phyloP scores from a whole-genome alignment of 208 protist species.

The Trypanosoma melophagium region DNA sequence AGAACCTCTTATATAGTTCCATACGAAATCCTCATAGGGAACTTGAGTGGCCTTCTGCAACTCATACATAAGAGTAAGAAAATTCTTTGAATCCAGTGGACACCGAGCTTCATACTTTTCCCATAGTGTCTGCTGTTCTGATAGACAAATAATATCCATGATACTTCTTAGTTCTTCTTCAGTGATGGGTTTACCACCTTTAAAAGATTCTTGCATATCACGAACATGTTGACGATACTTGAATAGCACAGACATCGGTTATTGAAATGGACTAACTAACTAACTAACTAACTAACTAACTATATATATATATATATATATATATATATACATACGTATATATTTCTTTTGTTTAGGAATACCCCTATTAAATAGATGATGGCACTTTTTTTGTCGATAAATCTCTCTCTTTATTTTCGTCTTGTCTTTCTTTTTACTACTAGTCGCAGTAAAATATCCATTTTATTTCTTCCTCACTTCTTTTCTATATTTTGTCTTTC shows the following conservation, averaged over 20 bases:
- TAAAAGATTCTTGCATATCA: constrained; percentile 25
- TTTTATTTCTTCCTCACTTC: too few species aligned
- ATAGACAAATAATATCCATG: constrained; percentile 17
- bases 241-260: constrained; percentile 31
- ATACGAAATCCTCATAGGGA: constrained; percentile 24
- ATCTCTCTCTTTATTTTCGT: not conserved
- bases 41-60: constrained; percentile 19
- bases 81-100: constrained; percentile 18
- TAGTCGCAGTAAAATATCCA: not conserved
- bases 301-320: constrained; percentile 21
- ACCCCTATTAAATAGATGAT: too few species aligned
- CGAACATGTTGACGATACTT: constrained; percentile 27
- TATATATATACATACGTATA: not conserved
- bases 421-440: not conserved
- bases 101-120: constrained; percentile 8
- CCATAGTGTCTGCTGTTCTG: constrained; percentile 1
- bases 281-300: not conserved
- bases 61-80: constrained; percentile 28
- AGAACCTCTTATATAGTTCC: constrained; percentile 23
- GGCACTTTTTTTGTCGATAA: not conserved
- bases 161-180: constrained; percentile 17
- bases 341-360: not conserved
- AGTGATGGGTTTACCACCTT: constrained; percentile 17
- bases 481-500: too few species aligned
- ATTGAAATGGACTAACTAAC: not conserved